Base-by-base conservation (phyloP, 768 basidiomycete genomes). In the Amanita pseudoporphyria region DNA sequence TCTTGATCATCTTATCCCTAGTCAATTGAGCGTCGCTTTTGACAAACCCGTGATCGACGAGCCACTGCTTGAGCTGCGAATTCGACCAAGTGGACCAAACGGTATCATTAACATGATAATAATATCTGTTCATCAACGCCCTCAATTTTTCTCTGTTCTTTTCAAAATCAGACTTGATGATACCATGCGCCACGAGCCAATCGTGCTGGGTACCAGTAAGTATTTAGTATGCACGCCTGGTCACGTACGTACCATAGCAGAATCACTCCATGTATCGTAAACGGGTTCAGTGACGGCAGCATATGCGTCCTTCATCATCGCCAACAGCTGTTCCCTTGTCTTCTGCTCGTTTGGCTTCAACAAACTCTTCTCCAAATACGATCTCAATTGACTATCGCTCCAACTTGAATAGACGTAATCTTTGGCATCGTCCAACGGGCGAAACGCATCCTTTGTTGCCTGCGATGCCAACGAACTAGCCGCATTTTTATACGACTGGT, bases 321-420 rank as follows among this genome's bases (percentile, higher is more conserved):
- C 68, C 30, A 87, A 62, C 30, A 96, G 64, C 56, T 95, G 82
- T 6, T 79, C 74, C 37, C 79, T 78, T 47, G 74, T 81, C 51
- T 78, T 76, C 54, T 81, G 68, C 18, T 66, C 52, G 53, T 69
- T 81, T 3, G 84, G 75, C 57, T 86, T 76, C 53, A 89, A 58
- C 33, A 89, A 69, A 21, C 85, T 84, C 58, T 87, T 81, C 59
- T 85, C 80, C 39, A 94, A 77, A 67, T 83, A 96, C 0, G 59
- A 64, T 44, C 84, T 72, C 41, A 97, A 65, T 54, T 74, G 73
- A 57, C 73, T 83, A 56, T 94, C 89, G 49, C 86, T 82, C 95
- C 95, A 96, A 0, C 85, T 78, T 0, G 87, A 90, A 64, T 87
- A 95, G 14, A 93, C 67, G 57, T 92, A 94, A 62, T 97, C 93